A percentile compares a stretch with the other conserved stretches of the same genome.
Evolutionary conservation across 2,329 filamentous ascomycete species (phyloP).

Genomic region (Epichloe amarillans): DNA sequence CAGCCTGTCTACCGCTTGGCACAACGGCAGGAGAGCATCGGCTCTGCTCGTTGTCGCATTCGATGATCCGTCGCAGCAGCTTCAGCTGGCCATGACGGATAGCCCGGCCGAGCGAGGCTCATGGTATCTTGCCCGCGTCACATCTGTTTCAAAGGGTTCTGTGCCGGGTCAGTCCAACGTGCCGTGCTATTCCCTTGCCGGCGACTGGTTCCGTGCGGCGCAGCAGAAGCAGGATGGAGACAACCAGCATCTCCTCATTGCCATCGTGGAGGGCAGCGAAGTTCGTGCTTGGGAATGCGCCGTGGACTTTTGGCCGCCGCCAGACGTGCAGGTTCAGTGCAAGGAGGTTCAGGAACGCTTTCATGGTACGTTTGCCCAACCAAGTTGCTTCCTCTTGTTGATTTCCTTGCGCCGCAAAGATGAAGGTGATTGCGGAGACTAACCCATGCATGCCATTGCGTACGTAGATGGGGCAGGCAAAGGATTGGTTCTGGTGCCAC

Average conservation of each 20-base stretch:
- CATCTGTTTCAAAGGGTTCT: conserved; percentile 2
- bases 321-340: conserved; percentile 7
- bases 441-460: not conserved
- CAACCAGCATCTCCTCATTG: conserved; percentile 7
- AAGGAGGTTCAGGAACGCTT: conserved; percentile 5
- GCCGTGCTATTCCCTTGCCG: conserved; percentile 10
- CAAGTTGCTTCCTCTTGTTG: not conserved
- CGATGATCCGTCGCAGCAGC: conserved; percentile 5
- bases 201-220: conserved; percentile 6
- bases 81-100: conserved; percentile 10
- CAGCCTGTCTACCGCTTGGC: conserved; percentile 10
- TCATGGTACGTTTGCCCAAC: conserved; percentile 6
- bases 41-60: conserved; percentile 10
- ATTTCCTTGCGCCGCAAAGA: not conserved
- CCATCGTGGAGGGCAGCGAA: conserved; percentile 7
- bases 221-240: not conserved
- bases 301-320: conserved; percentile 7
- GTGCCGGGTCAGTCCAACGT: conserved; percentile 7
- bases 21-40: conserved; percentile 5
- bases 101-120: conserved; percentile 4
- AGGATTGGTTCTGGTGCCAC: conserved; percentile 1
- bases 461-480: conserved; percentile 6
- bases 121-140: conserved; percentile 8
- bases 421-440: not conserved
- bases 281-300: conserved; percentile 11